Percentiles rank a stretch among this genome's conserved stretches.
phyloP scores from a whole-genome alignment of 495 filamentous ascomycete genomes.

The Daldinia childiae region DNA sequence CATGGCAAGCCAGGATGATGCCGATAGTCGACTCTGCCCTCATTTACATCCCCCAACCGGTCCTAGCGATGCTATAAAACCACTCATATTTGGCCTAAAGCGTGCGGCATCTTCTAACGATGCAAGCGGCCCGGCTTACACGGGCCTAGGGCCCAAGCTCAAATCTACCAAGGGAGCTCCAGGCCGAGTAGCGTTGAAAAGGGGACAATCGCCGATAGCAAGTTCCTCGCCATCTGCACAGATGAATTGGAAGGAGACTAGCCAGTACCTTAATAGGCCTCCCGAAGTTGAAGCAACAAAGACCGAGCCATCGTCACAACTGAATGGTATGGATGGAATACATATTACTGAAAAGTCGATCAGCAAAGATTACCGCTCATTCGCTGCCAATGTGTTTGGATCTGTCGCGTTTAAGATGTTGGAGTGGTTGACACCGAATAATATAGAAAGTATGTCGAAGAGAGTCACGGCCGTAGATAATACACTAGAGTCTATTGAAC shows the following conservation, averaged over 20 bases:
- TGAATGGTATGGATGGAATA: constrained; percentile 23
- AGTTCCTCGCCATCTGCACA: not conserved
- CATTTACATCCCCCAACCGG: constrained; percentile 51
- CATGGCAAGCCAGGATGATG: constrained; percentile 81
- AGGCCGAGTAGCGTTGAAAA: constrained; percentile 13
- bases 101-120: constrained; percentile 36
- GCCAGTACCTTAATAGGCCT: constrained; percentile 25
- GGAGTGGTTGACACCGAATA: constrained; percentile 74
- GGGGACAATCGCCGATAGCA: constrained; percentile 7
- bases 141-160: constrained; percentile 6
- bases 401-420: constrained; percentile 80
- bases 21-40: constrained; percentile 77
- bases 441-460: constrained; percentile 54
- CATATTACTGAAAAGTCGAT: constrained; percentile 57
- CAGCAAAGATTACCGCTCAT: constrained; percentile 82
- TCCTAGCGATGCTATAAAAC: constrained; percentile 51
- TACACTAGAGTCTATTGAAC: constrained; percentile 11
- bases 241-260: constrained; percentile 31
- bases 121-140: constrained; percentile 12
- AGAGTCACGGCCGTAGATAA: constrained; percentile 33
- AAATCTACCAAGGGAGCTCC: constrained; percentile 11
- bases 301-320: not conserved
- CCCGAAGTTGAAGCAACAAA: constrained; percentile 32
- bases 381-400: constrained; percentile 83
- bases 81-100: constrained; percentile 50